Conservation (phyloP, 179 eudicot genomes). For the Pouteria campechiana region DNA sequence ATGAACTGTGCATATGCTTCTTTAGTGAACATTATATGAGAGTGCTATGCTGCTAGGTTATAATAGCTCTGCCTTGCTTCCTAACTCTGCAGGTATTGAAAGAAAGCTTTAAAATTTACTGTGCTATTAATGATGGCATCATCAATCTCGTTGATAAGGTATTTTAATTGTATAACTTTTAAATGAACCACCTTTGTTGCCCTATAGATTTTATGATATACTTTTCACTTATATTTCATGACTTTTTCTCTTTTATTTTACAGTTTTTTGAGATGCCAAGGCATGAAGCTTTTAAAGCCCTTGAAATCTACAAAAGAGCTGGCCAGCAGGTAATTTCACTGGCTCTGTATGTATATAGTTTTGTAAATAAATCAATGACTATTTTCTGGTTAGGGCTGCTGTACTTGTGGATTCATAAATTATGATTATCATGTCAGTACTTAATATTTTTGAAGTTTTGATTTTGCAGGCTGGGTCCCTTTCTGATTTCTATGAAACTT, state of each 20-base stretch:
- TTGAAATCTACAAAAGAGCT: conserved; percentile 82
- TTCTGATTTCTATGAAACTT: conserved; percentile 80
- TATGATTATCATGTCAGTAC: no score
- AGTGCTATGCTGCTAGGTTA: background rate
- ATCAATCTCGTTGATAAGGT: conserved; percentile 90
- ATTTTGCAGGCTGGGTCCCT: conserved; percentile 66
- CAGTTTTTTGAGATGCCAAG: conserved; percentile 99
- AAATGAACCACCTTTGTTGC: background rate
- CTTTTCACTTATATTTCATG: background rate
- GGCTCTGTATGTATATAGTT: background rate
- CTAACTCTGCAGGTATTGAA: conserved; percentile 54
- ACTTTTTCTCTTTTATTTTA: conserved; percentile 7
- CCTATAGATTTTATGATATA: background rate
- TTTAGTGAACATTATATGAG: no score
- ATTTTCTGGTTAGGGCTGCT: background rate
- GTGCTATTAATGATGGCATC: conserved; percentile 88
- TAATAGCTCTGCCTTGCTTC: background rate
- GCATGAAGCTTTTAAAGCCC: conserved; percentile 85
- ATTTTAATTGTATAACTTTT: conserved; percentile 1
- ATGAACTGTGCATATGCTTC: no score
- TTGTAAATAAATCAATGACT: background rate
- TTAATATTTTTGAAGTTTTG: no score
- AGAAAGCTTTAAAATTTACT: conserved; percentile 88
- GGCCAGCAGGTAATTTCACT: conserved; percentile 78
- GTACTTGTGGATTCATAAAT: background rate